Conservation (phyloP, 2,329 filamentous ascomycete genomes). For the Colletotrichum navitas region DNA sequence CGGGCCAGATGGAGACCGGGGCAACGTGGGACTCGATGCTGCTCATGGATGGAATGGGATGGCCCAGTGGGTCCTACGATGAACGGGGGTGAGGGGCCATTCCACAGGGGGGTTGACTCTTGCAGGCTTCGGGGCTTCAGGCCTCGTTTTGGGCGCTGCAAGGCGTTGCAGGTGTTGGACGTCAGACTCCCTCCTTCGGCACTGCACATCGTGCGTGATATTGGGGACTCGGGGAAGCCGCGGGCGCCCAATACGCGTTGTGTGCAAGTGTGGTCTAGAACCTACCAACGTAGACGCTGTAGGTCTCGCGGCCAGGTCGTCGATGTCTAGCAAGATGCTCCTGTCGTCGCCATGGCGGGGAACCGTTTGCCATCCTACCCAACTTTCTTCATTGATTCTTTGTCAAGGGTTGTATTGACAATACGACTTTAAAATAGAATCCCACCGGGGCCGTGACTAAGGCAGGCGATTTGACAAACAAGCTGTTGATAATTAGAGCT, state of each 20-base stretch:
- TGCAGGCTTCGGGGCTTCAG: not conserved
- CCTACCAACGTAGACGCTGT: not conserved
- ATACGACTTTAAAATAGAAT: not conserved
- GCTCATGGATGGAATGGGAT: not conserved
- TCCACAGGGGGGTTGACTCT: constrained; percentile 25
- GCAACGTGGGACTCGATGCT: not conserved
- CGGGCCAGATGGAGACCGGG: not conserved
- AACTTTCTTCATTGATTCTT: not conserved
- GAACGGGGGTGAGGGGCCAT: not conserved
- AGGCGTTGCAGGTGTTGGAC: constrained; percentile 12
- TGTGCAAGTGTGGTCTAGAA: not conserved
- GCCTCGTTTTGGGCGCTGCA: not conserved
- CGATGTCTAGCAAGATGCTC: not conserved
- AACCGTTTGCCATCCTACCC: not conserved
- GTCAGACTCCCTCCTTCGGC: constrained; percentile 13
- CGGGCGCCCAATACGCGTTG: too few relatives aligned
- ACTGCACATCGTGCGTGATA: not conserved
- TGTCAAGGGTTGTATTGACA: not conserved
- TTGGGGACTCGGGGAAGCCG: too few relatives aligned
- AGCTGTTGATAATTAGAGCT: not conserved
- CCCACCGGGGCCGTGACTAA: not conserved
- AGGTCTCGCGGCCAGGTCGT: not conserved
- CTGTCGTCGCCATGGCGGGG: not conserved
- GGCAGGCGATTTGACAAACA: not conserved
- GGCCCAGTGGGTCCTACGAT: not conserved